phyloP scores from a whole-genome alignment of 495 filamentous ascomycete genomes.

The Daldinia loculata region DNA sequence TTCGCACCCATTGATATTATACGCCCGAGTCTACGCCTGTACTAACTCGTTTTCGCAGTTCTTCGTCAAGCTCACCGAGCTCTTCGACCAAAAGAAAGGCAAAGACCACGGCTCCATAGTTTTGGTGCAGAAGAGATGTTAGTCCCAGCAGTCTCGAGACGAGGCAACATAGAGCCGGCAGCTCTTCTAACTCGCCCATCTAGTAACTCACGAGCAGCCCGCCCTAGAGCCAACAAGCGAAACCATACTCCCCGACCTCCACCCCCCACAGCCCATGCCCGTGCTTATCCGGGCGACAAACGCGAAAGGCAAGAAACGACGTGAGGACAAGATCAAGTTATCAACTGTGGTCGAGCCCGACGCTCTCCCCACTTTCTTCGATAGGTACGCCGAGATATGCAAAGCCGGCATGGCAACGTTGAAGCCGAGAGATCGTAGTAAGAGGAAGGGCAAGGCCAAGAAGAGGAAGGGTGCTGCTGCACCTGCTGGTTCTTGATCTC shows the following conservation, averaged over 20 bases:
- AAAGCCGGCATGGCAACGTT: conserved; percentile 83
- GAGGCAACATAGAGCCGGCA: conserved; percentile 18
- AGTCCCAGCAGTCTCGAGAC: conserved; percentile 34
- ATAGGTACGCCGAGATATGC: conserved; percentile 88
- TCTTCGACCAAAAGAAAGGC: conserved; percentile 74
- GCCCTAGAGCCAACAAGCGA: conserved; percentile 40
- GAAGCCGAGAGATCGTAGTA: conserved; percentile 92
- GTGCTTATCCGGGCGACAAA: conserved; percentile 87
- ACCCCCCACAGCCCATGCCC: conserved; percentile 65
- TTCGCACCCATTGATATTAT: conserved; percentile 43
- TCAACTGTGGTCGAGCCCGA: conserved; percentile 82
- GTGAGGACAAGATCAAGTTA: conserved; percentile 73
- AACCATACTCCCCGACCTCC: conserved; percentile 62
- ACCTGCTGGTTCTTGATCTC: conserved; percentile 20
- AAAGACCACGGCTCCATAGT: conserved; percentile 79
- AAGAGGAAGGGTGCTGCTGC: conserved; percentile 68
- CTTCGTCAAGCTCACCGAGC: conserved; percentile 77
- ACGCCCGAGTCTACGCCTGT: conserved; percentile 24
- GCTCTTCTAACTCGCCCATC: conserved; percentile 28
- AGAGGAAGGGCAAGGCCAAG: conserved; percentile 80
- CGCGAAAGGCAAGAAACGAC: conserved; percentile 65
- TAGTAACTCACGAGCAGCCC: conserved; percentile 50
- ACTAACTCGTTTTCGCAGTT: conserved; percentile 66
- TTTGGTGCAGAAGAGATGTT: conserved; percentile 86
- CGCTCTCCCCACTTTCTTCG: conserved; percentile 81